Conservation (phyloP, 805 yeast genomes). For the Candida glaebosa region DNA sequence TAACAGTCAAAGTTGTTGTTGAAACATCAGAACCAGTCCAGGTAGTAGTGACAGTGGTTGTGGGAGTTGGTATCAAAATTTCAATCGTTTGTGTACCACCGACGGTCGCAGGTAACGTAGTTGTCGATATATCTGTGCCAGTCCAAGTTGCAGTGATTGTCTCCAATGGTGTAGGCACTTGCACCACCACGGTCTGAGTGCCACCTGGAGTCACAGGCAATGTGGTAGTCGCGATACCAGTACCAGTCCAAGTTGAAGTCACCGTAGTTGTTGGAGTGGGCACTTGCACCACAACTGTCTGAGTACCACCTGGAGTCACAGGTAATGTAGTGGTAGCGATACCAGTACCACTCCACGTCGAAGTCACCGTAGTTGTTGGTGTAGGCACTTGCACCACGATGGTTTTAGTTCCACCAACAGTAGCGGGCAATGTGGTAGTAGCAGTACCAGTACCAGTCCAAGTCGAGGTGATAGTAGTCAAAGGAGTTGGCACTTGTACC, state of each 20-base stretch:
- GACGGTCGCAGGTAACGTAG: slow-evolving; percentile 7
- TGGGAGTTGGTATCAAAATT: slow-evolving; percentile 12
- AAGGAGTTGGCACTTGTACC: slow-evolving; percentile 18
- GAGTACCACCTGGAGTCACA: slow-evolving; percentile 10
- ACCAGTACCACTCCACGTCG: slow-evolving; percentile 18
- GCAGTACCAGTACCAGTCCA: slow-evolving; percentile 17
- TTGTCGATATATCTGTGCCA: slow-evolving; percentile 9
- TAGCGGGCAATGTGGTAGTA: slow-evolving; percentile 17
- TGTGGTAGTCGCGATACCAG: slow-evolving; percentile 12
- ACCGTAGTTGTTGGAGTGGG: slow-evolving; percentile 14
- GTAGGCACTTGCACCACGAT: slow-evolving; percentile 20
- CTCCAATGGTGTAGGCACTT: slow-evolving; percentile 10
- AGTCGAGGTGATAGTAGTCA: slow-evolving; percentile 15
- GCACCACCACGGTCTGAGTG: slow-evolving; percentile 6
- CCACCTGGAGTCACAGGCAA: slow-evolving; percentile 7
- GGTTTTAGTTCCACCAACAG: slow-evolving; percentile 14
- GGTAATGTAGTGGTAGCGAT: slow-evolving; percentile 18
- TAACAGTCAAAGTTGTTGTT: not conserved
- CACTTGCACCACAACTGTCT: slow-evolving; percentile 20
- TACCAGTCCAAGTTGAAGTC: slow-evolving; percentile 8
- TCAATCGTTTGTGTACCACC: slow-evolving; percentile 11
- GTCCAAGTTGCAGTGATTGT: slow-evolving; percentile 12
- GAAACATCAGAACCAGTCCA: slow-evolving; percentile 6
- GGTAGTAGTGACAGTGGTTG: slow-evolving; percentile 10
- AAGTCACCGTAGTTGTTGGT: slow-evolving; percentile 12